Base-by-base conservation (phyloP, 1,139 yeast genomes). In the Blastobotrys serpentis region DNA sequence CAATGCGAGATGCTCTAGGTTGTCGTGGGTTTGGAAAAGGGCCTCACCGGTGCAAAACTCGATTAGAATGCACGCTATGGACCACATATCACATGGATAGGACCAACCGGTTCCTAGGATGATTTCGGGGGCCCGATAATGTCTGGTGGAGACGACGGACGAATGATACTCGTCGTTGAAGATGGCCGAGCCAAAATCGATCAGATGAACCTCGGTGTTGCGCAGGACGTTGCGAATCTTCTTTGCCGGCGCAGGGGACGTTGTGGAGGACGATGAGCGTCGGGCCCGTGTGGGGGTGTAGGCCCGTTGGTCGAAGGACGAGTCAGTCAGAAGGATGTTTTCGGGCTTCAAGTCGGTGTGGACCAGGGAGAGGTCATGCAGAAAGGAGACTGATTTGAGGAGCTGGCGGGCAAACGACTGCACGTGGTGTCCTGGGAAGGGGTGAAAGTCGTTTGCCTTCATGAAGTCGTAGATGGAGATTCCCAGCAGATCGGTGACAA, bases 341-440 rank as follows among this genome's bases (percentile, higher is more conserved):
- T 94, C 99, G 0, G 99, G 99, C 66, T 88, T 88, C 57, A 88
- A 73, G 65, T 94, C 99, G 0, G 98, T 94, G 67, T 94, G 98
- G 47, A 94, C 88, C 49, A 94, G 75, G 50, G 85, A 86, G 61
- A 92, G 73, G 62, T 87, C 96, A 66, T 92, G 99, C 51, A 94
- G 72, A 62, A 86, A 92, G 1, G 94, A 86, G 33, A 92, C 95
- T 1, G 95, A 84, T 53, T 90, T 75, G 26, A 94, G 76, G 51
- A 94, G 69, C 67, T 94, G 99, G 62, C 84, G 81, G 16, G 95
- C 84, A 56, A 94, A 82, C 4, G 90, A 86, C 68, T 88, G 97
- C 26, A 92, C 85, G 58, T 94, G 99, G 11, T 76, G 68, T 0
- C 68, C 96, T 68, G 73, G 98, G 81, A 76, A 89, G 68, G 74